These are phyloP conservation scores for Cladophialophora bantiana DNA, from an alignment of 2,329 filamentous ascomycete genomes.

Conservation along the genomic window DNA sequence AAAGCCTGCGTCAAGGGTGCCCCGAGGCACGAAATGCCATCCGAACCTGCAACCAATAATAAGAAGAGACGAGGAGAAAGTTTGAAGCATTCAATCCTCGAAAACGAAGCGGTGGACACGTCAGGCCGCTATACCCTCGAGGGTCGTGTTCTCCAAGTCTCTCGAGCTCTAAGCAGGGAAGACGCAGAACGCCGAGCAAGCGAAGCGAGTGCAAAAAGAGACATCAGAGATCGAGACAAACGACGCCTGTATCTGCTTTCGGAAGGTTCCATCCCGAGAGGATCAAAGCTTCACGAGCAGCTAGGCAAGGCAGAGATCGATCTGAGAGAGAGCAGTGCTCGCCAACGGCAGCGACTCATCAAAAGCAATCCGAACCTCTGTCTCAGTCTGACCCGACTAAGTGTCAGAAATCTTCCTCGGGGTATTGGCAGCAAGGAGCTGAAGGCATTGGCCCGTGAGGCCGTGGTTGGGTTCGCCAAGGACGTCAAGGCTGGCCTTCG, in stretches of 20 bases:
- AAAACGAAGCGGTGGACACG: constrained; percentile 82
- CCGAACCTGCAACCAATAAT: constrained; percentile 50
- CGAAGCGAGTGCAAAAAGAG: constrained; percentile 67
- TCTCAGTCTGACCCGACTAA: constrained; percentile 86
- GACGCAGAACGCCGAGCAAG: constrained; percentile 79
- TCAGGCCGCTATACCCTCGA: constrained; percentile 88
- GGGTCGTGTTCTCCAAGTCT: constrained; percentile 82
- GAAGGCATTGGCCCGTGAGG: constrained; percentile 87
- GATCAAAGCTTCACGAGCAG: constrained; percentile 76
- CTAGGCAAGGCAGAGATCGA: constrained; percentile 81
- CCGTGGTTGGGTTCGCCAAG: constrained; percentile 90
- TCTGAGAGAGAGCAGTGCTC: constrained; percentile 84
- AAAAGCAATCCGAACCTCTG: constrained; percentile 90
- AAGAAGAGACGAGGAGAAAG: constrained; percentile 51
- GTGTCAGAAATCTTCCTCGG: constrained; percentile 87
- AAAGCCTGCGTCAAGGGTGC: constrained; percentile 77
- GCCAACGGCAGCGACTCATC: constrained; percentile 87
- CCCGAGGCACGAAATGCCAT: constrained; percentile 63
- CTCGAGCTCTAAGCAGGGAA: constrained; percentile 82
- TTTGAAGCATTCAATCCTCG: constrained; percentile 80
- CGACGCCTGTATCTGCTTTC: constrained; percentile 84
- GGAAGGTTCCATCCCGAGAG: constrained; percentile 82
- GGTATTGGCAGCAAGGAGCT: constrained; percentile 84
- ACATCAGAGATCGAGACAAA: constrained; percentile 79
- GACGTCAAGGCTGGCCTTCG: constrained; percentile 83